phyloP scores from a whole-genome alignment of 257 asterid species.

The Avicennia marina region DNA sequence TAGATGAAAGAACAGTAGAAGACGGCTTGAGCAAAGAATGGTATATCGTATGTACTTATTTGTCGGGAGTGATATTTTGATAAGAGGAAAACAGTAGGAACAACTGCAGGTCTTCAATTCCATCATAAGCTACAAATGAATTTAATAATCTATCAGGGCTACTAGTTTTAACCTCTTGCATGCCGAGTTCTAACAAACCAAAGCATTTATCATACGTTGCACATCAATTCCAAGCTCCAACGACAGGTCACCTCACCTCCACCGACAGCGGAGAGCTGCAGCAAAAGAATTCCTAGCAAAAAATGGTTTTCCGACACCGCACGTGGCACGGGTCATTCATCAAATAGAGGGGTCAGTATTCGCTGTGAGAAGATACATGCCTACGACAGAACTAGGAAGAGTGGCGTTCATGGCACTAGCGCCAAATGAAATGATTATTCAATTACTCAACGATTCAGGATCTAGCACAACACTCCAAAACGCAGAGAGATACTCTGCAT shows the following conservation, averaged over 20 bases:
- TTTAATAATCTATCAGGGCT: background rate
- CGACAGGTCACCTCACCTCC: background rate
- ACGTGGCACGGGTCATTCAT: constrained; percentile 17
- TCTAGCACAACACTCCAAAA: background rate
- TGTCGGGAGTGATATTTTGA: background rate
- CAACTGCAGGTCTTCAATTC: background rate
- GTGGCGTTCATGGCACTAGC: constrained; percentile 1
- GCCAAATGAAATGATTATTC: background rate
- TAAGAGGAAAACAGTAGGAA: background rate
- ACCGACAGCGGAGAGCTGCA: constrained; percentile 20
- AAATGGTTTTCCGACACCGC: constrained; percentile 11
- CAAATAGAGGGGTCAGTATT: constrained; percentile 17
- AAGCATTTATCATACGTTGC: constrained; percentile 18
- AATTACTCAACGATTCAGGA: background rate
- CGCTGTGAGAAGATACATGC: constrained; percentile 13
- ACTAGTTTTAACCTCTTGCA: background rate
- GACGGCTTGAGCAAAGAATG: background rate
- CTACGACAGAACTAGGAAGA: background rate
- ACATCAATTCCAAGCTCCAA: background rate
- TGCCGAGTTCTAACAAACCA: constrained; percentile 2
- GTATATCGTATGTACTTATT: background rate
- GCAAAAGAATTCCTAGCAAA: background rate
- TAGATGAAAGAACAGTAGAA: background rate
- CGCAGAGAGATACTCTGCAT: background rate
- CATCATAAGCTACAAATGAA: background rate